A percentile compares a stretch with the other conserved stretches of the same genome.
These are phyloP conservation scores for Chaetomiaceae sp. DNA, from an alignment of 2,329 filamentous ascomycete species.

Conservation along the genomic window DNA sequence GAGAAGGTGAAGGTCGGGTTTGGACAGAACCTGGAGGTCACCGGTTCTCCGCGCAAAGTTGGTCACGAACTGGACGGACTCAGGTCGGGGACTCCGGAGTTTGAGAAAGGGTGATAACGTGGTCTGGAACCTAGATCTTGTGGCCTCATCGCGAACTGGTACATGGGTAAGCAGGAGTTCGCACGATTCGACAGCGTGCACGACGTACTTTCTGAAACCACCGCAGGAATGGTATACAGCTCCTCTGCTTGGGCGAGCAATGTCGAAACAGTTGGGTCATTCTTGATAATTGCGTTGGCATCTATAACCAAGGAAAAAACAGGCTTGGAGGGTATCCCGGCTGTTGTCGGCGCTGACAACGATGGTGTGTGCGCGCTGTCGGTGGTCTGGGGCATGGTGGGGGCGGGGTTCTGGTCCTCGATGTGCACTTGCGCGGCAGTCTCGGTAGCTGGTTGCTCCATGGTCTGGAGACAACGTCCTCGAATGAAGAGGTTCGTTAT, in stretches of 20 bases:
- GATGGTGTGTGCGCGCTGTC: neutral
- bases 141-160: constrained; percentile 65
- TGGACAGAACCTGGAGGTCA: constrained; percentile 81
- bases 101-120: constrained; percentile 81
- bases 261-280: constrained; percentile 79
- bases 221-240: constrained; percentile 78
- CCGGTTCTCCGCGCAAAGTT: constrained; percentile 88
- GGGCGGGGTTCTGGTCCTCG: constrained; percentile 21
- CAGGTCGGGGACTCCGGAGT: constrained; percentile 66
- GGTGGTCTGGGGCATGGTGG: constrained; percentile 15
- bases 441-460: constrained; percentile 15
- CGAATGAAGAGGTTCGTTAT: no score
- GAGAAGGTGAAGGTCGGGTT: constrained; percentile 82
- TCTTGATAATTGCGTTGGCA: constrained; percentile 88
- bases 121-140: constrained; percentile 75
- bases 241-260: constrained; percentile 72
- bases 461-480: neutral
- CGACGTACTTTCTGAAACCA: constrained; percentile 66
- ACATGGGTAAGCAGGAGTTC: constrained; percentile 60
- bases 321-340: constrained; percentile 16
- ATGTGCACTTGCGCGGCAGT: constrained; percentile 1
- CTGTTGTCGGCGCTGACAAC: neutral
- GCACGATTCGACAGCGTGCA: neutral
- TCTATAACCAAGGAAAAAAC: constrained; percentile 66
- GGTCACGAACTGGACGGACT: constrained; percentile 73